A percentile compares a stretch with the other conserved stretches of the same genome.
Evolutionary conservation across 139 green algal species (phyloP).

Genomic region (Picochlorum sp.): DNA sequence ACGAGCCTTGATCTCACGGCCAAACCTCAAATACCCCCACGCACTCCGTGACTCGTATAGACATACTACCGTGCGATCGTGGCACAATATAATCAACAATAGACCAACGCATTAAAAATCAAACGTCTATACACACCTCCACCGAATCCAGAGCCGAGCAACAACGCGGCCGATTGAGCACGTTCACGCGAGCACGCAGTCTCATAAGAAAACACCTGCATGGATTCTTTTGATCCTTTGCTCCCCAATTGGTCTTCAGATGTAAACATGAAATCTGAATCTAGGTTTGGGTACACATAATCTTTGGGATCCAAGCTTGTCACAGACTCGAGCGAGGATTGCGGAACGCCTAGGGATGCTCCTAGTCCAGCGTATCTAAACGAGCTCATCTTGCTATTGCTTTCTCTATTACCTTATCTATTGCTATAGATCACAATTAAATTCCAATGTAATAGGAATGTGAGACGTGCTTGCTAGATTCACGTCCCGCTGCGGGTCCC

Average conservation of each 20-base stretch:
- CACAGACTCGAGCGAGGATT: not conserved
- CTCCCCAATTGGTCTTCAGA: not conserved
- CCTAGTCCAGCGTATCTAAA: not conserved
- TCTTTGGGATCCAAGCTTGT: constrained; percentile 6
- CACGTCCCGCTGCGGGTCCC: too few relatives aligned
- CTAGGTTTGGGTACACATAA: constrained; percentile 8
- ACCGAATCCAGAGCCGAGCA: too few relatives aligned
- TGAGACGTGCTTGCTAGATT: too few relatives aligned
- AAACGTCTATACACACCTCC: too few relatives aligned
- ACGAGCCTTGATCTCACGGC: too few relatives aligned
- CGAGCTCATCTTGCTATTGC: not conserved
- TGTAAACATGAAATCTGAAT: not conserved
- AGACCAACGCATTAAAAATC: too few relatives aligned
- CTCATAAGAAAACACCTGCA: not conserved
- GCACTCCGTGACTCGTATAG: too few relatives aligned
- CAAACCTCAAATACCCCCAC: too few relatives aligned
- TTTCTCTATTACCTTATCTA: not conserved
- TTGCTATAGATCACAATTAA: not conserved
- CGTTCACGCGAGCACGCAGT: too few relatives aligned
- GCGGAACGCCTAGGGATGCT: not conserved
- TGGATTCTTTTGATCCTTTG: not conserved
- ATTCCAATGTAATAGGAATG: not conserved
- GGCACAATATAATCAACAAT: too few relatives aligned
- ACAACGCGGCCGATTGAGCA: too few relatives aligned
- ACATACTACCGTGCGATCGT: too few relatives aligned